Conservation (phyloP, 2,329 filamentous ascomycete species). For the Xylaria sp. region DNA sequence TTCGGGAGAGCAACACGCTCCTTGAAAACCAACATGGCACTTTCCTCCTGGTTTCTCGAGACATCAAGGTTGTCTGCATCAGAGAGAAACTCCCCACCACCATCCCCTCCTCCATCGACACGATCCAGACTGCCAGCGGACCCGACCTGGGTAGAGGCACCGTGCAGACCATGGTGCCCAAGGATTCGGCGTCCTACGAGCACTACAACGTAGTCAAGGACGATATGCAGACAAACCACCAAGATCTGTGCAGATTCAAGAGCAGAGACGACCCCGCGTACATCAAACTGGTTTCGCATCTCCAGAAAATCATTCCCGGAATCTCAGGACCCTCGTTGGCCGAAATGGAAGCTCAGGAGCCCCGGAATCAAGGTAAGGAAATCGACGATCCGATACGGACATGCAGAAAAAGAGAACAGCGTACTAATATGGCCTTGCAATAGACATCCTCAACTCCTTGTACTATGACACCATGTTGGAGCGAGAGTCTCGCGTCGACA, state of each 20-base stretch:
- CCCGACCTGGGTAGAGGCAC: constrained; percentile 25
- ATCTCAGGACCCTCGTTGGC: constrained; percentile 24
- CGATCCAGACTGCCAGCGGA: constrained; percentile 22
- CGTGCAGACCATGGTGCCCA: constrained; percentile 29
- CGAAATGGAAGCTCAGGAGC: constrained; percentile 27
- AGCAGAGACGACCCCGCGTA: constrained; percentile 27
- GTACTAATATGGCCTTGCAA: background rate
- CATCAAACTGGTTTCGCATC: constrained; percentile 24
- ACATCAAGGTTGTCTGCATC: constrained; percentile 31
- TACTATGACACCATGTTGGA: constrained; percentile 31
- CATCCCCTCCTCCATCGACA: constrained; percentile 21
- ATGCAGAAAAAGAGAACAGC: background rate
- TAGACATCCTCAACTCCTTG: constrained; percentile 31
- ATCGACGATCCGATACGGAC: background rate
- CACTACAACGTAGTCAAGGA: constrained; percentile 29
- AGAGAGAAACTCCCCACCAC: constrained; percentile 28
- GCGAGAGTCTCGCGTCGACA: constrained; percentile 34
- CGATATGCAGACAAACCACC: constrained; percentile 25
- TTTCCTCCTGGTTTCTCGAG: constrained; percentile 29
- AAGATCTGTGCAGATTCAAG: constrained; percentile 27
- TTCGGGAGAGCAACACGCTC: constrained; percentile 25
- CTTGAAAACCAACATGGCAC: constrained; percentile 30
- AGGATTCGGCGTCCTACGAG: constrained; percentile 26
- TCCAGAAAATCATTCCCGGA: constrained; percentile 25
- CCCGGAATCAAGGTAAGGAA: constrained; percentile 30